Evolutionary conservation across 192 early-diverging fungal species (phyloP).

Genomic region (Ambispora gerdemannii): DNA sequence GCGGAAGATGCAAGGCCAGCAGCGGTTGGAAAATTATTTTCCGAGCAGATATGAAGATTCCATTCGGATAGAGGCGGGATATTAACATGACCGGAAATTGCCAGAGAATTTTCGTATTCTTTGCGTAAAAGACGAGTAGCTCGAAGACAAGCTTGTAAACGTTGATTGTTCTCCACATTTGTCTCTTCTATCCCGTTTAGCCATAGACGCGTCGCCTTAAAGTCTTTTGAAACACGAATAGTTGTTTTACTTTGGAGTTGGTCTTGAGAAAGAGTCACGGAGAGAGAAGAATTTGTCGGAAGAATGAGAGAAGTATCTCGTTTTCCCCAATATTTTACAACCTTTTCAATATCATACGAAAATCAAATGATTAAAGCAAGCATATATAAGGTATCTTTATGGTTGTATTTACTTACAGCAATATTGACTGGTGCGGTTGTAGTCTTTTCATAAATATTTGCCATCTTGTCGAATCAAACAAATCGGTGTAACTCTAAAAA

Average conservation of each 20-base stretch:
- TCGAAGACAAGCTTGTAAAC: constrained; percentile 78
- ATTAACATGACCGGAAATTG: constrained; percentile 31
- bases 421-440: constrained; percentile 98
- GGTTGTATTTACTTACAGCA: constrained; percentile 67
- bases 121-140: constrained; percentile 71
- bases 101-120: constrained; percentile 41
- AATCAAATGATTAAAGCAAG: too few relatives aligned
- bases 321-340: constrained; percentile 99
- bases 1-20: constrained; percentile 97
- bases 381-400: too few relatives aligned
- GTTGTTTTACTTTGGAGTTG: constrained; percentile 94
- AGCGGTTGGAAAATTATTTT: constrained; percentile 99
- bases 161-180: constrained; percentile 73
- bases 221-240: constrained; percentile 64
- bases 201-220: constrained; percentile 81
- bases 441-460: too few relatives aligned
- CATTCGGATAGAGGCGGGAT: constrained; percentile 59
- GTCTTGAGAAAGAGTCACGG: constrained; percentile 94
- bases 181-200: constrained; percentile 88
- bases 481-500: too few relatives aligned
- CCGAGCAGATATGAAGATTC: constrained; percentile 86
- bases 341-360: constrained; percentile 28
- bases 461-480: too few relatives aligned
- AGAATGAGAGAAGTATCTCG: constrained; percentile 84
- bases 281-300: constrained; percentile 97